A percentile compares a stretch with the other conserved stretches of the same genome.
Evolutionary conservation across 345 rosid species (phyloP).

Genomic region (Cardamine occulta): DNA sequence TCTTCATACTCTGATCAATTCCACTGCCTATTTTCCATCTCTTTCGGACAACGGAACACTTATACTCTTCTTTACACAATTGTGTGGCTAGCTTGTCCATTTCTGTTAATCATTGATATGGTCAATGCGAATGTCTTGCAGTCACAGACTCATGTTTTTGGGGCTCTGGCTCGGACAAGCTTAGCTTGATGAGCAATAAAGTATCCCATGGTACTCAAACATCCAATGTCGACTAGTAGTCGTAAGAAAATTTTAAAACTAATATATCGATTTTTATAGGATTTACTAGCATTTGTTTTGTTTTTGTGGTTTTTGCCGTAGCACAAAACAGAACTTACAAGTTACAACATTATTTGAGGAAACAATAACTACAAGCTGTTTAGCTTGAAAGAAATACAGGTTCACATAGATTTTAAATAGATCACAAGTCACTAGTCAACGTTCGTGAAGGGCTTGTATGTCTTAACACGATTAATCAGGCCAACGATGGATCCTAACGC

Average conservation of each 20-base stretch:
- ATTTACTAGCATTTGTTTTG: background rate
- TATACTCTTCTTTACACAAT: constrained; percentile 2
- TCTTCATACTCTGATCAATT: background rate
- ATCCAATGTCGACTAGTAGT: background rate
- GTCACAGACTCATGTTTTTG: too few species aligned
- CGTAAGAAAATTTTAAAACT: background rate
- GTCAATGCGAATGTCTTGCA: too few species aligned
- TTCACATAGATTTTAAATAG: background rate
- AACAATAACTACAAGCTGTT: background rate
- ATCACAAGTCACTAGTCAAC: constrained; percentile 18
- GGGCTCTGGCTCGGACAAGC: background rate
- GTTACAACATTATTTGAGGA: constrained; percentile 11
- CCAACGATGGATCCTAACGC: constrained; percentile 84
- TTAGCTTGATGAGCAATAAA: background rate
- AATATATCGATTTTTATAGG: background rate
- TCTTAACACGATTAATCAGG: constrained; percentile 53
- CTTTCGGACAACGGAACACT: constrained; percentile 5
- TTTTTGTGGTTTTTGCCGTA: background rate
- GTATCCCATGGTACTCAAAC: background rate
- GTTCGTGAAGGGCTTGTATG: constrained; percentile 69
- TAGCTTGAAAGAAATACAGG: constrained; percentile 10
- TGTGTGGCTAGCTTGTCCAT: background rate
- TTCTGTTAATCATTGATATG: too few species aligned
- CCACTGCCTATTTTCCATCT: background rate
- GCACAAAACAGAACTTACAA: background rate